Base-by-base conservation (phyloP, 2,329 filamentous ascomycete species). In the Incumbomyces lentus region DNA sequence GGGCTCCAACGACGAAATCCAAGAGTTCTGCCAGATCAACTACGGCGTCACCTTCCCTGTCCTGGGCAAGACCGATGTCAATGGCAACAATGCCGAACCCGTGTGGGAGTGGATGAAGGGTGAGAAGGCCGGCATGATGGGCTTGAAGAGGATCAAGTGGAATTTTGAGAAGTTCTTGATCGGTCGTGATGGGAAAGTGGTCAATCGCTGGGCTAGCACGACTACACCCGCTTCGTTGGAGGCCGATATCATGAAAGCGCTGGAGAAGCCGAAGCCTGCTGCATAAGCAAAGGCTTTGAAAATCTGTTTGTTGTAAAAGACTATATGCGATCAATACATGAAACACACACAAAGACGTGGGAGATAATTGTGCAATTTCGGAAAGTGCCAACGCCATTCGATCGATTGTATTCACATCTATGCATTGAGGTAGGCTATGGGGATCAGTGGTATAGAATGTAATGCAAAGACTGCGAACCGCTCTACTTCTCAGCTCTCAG, bases 131-230 rank as follows among this genome's bases (percentile, higher is more conserved):
- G 89, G 92, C 17, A 61, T 95, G 47, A 69, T 96, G 69, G 92
- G 92, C 16, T 65, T 96, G 62, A 90, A 93, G 81, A 49, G 55
- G 52, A 75, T 98, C 60, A 95, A 96, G 83, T 98, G 92, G 92
- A 98, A 98, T 71, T 98, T 96, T 72, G 92, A 98, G 69, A 98
- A 98, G 78, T 98, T 95, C 70, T 71, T 98, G 53, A 73, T 98
- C 55, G 84, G 82, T 50, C 77, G 79, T 52, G 87, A 96, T 66
- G 92, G 92, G 19, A 76, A 83, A 69, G 87, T 96, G 57, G 84
- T 85, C 68, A 76, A 76, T 22, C 74, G 92, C 55, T 98, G 88
- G 87, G 85, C 86, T 30, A 90, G 85, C 66, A 84, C 80, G 14
- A 87, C 84, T 50, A 92, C 89, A 74, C 92, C 92, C 1, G 86